phyloP scores from a whole-genome alignment of 2,329 filamentous ascomycete species.

The Sclerotinia glacialis region DNA sequence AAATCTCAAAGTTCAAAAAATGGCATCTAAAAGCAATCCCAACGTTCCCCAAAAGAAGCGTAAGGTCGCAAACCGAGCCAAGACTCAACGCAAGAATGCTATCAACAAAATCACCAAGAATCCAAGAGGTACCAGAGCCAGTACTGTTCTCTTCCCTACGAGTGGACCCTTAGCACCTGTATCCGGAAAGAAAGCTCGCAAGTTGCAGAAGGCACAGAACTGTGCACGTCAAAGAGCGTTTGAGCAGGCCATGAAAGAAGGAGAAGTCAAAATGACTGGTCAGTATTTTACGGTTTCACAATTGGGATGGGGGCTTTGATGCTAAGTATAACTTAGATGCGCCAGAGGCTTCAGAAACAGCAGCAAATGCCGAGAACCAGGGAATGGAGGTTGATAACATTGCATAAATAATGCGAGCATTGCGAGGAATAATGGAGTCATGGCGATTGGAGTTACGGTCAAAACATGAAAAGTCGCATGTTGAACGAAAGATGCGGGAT shows the following conservation, averaged over 20 bases:
- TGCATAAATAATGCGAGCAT: constrained; percentile 4
- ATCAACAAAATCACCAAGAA: constrained; percentile 37
- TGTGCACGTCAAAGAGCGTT: constrained; percentile 37
- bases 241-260: constrained; percentile 37
- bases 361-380: not conserved
- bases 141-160: constrained; percentile 37
- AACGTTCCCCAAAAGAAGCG: constrained; percentile 40
- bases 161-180: constrained; percentile 38
- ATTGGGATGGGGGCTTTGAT: not conserved
- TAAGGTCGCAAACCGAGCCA: constrained; percentile 35
- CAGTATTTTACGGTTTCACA: not conserved
- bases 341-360: constrained; percentile 13
- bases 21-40: constrained; percentile 40
- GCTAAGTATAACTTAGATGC: constrained; percentile 16
- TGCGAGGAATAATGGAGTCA: constrained; percentile 8
- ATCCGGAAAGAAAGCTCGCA: constrained; percentile 40
- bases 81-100: constrained; percentile 38
- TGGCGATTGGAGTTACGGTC: constrained; percentile 19
- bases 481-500: not conserved
- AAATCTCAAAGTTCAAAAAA: constrained; percentile 24
- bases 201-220: constrained; percentile 38
- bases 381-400: constrained; percentile 22
- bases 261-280: constrained; percentile 40
- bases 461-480: not conserved
- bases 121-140: constrained; percentile 35